Conservation (phyloP, 176 grass and related monocot genomes). For the Carex myosuroides region DNA sequence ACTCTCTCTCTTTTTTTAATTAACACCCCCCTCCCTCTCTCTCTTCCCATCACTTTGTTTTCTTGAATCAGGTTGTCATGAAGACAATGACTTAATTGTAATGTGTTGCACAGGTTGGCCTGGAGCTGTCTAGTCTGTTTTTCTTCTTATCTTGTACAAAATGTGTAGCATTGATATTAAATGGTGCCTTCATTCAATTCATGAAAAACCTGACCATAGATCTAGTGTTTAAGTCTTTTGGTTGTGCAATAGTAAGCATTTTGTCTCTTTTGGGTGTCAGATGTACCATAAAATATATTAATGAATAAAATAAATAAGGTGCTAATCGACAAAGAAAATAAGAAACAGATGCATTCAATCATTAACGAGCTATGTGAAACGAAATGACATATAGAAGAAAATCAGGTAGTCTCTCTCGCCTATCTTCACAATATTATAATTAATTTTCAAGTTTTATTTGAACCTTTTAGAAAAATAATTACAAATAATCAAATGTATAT, state of each 20-base stretch:
- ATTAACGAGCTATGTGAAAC: background rate
- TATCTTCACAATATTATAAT: background rate
- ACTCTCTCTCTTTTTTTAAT: background rate
- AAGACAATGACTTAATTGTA: constrained; percentile 32
- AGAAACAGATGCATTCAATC: background rate
- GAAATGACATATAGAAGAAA: no score
- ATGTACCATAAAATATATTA: constrained; percentile 3
- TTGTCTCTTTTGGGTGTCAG: constrained; percentile 14
- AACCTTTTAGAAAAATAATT: background rate
- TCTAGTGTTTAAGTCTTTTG: constrained; percentile 14
- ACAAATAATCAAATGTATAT: background rate
- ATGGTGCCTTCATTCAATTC: constrained; percentile 52
- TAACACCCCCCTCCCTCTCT: constrained; percentile 5
- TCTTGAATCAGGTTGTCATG: constrained; percentile 30
- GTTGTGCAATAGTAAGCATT: constrained; percentile 13
- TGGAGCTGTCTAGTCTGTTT: constrained; percentile 30
- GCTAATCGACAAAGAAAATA: constrained; percentile 1
- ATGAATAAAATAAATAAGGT: constrained; percentile 3
- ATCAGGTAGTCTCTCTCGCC: background rate
- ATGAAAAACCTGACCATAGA: constrained; percentile 11
- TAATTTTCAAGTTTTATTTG: background rate
- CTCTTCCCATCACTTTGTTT: constrained; percentile 18
- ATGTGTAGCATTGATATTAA: constrained; percentile 42
- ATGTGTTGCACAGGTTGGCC: constrained; percentile 17
- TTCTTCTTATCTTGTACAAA: constrained; percentile 48